Evolutionary conservation across 2,329 filamentous ascomycete species (phyloP), one percentile per base, ranked within the genome.

Genomic region (Ambrosiella beaveri): DNA sequence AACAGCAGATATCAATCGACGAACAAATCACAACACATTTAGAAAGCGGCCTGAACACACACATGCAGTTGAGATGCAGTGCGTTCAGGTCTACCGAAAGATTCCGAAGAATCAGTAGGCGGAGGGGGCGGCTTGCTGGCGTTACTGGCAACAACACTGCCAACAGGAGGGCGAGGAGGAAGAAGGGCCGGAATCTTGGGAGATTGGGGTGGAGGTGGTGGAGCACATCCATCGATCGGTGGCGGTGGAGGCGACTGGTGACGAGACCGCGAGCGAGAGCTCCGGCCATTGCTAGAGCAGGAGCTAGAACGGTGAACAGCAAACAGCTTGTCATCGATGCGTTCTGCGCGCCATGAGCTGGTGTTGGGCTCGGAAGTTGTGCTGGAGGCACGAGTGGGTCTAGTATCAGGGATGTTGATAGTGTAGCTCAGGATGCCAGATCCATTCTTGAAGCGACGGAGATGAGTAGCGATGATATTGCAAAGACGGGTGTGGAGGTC

Each of bases 201-300:
- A 11, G 41, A 47, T 12, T 15, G 17, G 13, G 56, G 56, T 6
- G 56, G 56, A 15, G 47, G 56, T 15, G 56, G 56, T 35, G 49
- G 56, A 19, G 56, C 38, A 44, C 12, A 15, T 12, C 49, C 49
- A 39, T 54, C 50, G 2, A 54, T 38, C 8, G 56, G 56, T 1
- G 56, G 56, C 17, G 56, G 56, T 6, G 49, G 47, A 7, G 37
- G 49, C 12, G 17, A 41, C n/a, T 51, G 47, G 9, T n/a, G 17
- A 27, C 35, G 52, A 8, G 52, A 40, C 2, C 52, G 52, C 19
- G 47, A 51, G 6, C 47, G 15, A 9, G 47, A 51, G 47, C 17
- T 19, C 2, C 47, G 15, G 2, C 7, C 9, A 11, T 15, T 19
- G 8, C 47, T 35, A 12, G 47, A 51, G 47, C 47, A 36, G 3